Evolutionary conservation across 2,329 filamentous ascomycete genomes (phyloP).

Genomic region (Curvularia spicifera): DNA sequence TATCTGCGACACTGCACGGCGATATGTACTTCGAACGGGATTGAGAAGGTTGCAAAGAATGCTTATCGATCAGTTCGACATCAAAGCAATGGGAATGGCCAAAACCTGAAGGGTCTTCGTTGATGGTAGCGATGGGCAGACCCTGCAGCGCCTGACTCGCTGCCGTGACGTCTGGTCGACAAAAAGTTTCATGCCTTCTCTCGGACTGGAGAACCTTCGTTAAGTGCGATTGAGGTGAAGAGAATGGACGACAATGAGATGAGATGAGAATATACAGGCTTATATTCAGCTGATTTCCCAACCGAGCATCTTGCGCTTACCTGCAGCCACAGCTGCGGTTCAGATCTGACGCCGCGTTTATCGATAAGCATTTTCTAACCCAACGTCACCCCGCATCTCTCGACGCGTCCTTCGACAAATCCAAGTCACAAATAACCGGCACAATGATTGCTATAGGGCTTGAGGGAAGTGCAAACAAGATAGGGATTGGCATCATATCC

Average conservation of each 20-base stretch:
- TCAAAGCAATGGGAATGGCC: no score
- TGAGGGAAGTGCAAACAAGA: constrained; percentile 97
- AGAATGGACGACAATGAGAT: neutral
- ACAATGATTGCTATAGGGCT: constrained; percentile 72
- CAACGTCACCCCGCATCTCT: constrained; percentile 32
- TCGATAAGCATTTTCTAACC: constrained; percentile 28
- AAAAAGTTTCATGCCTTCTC: neutral
- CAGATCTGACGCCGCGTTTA: constrained; percentile 7
- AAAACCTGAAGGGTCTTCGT: neutral
- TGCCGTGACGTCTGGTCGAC: neutral
- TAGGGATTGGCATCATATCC: constrained; percentile 89
- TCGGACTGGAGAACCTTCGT: neutral
- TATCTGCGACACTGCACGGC: neutral
- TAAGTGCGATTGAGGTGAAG: neutral
- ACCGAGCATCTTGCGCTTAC: neutral
- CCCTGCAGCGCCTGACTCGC: constrained; percentile 13
- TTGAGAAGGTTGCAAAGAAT: neutral
- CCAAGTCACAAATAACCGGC: constrained; percentile 9
- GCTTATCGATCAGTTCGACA: neutral
- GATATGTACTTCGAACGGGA: no score
- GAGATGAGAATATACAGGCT: neutral
- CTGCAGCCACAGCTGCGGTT: neutral
- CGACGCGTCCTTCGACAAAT: constrained; percentile 18
- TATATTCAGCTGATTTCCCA: constrained; percentile 1
- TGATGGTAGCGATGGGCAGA: neutral